Conservation (phyloP, 139 green algal species). For the Coelastrella sp. region DNA sequence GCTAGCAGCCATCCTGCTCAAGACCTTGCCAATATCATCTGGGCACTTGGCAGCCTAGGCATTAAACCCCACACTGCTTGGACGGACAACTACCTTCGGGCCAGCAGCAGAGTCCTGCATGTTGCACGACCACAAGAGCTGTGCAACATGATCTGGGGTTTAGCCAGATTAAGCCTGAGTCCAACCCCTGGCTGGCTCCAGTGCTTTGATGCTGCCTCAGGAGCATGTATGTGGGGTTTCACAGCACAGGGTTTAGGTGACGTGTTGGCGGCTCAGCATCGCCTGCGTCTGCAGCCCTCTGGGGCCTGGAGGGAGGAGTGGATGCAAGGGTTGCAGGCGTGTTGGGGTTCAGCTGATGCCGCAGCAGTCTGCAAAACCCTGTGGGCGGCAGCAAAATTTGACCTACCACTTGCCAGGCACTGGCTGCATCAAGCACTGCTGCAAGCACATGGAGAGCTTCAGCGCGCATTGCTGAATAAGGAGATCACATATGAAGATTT, state of each 20-base stretch:
- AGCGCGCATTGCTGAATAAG: neutral
- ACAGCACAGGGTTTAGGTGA: slow-evolving; percentile 24
- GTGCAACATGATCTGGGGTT: slow-evolving; percentile 21
- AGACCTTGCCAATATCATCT: slow-evolving; percentile 21
- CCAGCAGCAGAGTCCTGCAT: neutral
- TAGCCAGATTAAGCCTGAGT: neutral
- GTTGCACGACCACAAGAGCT: neutral
- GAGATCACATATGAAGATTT: neutral
- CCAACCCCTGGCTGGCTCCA: slow-evolving; percentile 8
- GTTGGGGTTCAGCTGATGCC: slow-evolving; percentile 24
- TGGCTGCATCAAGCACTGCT: slow-evolving; percentile 3
- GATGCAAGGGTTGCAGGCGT: neutral
- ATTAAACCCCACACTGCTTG: slow-evolving; percentile 3
- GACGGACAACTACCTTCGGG: neutral
- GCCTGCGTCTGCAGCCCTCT: neutral
- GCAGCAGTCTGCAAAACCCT: slow-evolving; percentile 27
- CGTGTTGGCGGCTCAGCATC: neutral
- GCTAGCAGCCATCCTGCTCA: neutral
- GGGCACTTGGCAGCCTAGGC: slow-evolving; percentile 17
- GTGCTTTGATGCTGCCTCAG: slow-evolving; percentile 7
- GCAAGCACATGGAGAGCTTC: slow-evolving; percentile 2
- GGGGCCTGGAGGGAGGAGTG: neutral
- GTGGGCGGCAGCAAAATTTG: slow-evolving; percentile 31
- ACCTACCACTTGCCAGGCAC: neutral
- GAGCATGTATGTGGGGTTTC: neutral